phyloP scores from a whole-genome alignment of 1,284 basidiomycete species.

The Earliella scabrosa region DNA sequence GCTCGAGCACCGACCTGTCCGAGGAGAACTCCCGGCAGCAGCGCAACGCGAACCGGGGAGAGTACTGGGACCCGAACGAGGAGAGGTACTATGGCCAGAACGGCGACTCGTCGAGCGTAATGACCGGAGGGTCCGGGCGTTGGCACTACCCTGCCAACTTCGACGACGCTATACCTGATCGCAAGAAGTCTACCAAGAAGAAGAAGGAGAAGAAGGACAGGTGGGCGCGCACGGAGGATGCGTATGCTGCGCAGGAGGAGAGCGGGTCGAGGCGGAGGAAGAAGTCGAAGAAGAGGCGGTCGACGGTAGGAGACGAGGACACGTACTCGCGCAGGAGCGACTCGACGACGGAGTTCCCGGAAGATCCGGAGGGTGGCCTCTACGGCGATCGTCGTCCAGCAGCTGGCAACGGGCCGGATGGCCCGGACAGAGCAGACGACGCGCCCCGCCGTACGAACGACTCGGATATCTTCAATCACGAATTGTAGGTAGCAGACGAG shows the following conservation, averaged over 20 bases:
- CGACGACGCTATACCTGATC: conserved; percentile 54
- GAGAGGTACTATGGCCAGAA: conserved; percentile 68
- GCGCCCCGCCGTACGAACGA: conserved; percentile 25
- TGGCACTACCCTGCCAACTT: conserved; percentile 88
- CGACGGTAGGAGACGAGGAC: conserved; percentile 49
- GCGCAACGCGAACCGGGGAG: conserved; percentile 43
- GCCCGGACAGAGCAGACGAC: conserved; percentile 12
- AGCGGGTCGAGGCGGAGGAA: conserved; percentile 38
- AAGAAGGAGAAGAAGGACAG: conserved; percentile 82
- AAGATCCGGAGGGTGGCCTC: conserved; percentile 69
- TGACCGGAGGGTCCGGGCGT: conserved; percentile 45
- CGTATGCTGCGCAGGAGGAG: conserved; percentile 57
- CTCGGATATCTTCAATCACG: conserved; percentile 49
- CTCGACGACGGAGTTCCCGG: conserved; percentile 63
- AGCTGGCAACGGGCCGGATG: background rate
- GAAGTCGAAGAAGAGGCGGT: conserved; percentile 51
- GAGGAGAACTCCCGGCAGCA: conserved; percentile 40
- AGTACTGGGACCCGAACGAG: conserved; percentile 71
- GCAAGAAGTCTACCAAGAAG: conserved; percentile 56
- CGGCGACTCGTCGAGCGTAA: conserved; percentile 41
- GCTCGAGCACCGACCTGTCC: conserved; percentile 49
- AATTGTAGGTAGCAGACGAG: conserved; percentile 39
- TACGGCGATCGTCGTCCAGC: conserved; percentile 47
- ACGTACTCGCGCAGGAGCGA: conserved; percentile 49
- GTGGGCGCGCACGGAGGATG: conserved; percentile 84